Base-by-base conservation (phyloP, 1,139 yeast species). In the Yamadazyma sp. region DNA sequence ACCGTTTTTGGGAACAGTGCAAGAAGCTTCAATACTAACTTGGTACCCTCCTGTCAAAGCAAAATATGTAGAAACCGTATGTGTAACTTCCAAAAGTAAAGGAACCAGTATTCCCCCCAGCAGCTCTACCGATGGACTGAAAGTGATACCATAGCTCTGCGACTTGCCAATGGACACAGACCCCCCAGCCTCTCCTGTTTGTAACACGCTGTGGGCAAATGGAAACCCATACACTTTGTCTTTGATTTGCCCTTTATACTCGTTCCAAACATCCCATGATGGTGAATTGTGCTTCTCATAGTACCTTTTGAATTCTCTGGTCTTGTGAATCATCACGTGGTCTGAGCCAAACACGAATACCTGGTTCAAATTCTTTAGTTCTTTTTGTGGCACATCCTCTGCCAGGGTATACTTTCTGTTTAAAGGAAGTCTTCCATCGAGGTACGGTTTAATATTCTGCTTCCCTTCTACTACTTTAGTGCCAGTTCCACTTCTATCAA, bases 1-100 rank as follows among this genome's bases (percentile, higher is more conserved):
- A 15, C 29, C 37, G 1, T 43, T 41, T 6, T 20, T 31, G 7
- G 51, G 51, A 5, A 48, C 43, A 6, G 30, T 27, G 22, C 47
- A 43, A 7, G 42, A 33, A 12, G 38, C 47, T 9, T 39, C 39
- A 2, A 35, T 26, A 14, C 33, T 26, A 10, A 34, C 33, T 9
- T 41, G 36, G n/a, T 33, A 10, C 6, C 38, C 39, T 6, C 16
- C 35, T 7, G 37, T 26, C 8, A 41, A 18, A 3, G 34, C 18
- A 9, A 37, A 15, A 3, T 34, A 21, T 10, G 11, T 14, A 6
- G 29, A 22, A 5, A 17, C 13, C 9, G 18, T 5, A 12, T 8
- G 10, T 7, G 16, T 5, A 10, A 17, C 10, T 4, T 8, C 13
- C 10, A 15, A 18, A n/a, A 13, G 7, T 15, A 9, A 14, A 27